phyloP scores from a whole-genome alignment of 2,329 filamentous ascomycete genomes.

The Alternaria dauci region DNA sequence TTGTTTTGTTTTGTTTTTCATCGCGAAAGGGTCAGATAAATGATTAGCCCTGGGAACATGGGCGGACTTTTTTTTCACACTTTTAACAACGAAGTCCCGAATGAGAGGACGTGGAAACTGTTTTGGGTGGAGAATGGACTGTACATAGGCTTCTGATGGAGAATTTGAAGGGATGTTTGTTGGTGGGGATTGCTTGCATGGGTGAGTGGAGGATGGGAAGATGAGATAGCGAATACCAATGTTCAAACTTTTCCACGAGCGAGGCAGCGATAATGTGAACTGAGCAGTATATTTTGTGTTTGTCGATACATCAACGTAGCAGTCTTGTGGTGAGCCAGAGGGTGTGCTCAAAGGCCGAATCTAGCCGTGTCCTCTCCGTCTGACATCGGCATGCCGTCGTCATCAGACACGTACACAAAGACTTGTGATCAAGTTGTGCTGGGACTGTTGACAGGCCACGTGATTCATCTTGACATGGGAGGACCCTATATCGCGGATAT shows the following conservation, averaged over 20 bases:
- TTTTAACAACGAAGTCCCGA: neutral
- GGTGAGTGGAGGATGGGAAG: neutral
- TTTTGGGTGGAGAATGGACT: neutral
- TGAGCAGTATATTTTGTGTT: neutral
- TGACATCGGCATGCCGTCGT: neutral
- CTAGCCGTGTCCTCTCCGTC: neutral
- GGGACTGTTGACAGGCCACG: neutral
- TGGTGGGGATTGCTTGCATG: neutral
- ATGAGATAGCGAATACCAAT: constrained; percentile 2
- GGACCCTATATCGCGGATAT: neutral
- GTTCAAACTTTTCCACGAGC: neutral
- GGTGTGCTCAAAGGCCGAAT: neutral
- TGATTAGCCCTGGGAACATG: neutral
- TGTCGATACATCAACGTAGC: neutral
- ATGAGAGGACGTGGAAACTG: neutral
- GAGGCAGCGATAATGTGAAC: neutral
- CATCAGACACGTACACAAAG: neutral
- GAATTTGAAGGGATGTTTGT: neutral
- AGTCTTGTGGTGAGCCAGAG: neutral
- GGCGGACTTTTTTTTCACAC: neutral
- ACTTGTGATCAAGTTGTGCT: neutral
- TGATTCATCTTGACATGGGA: neutral
- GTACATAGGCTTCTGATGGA: neutral
- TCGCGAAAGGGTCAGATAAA: constrained; percentile 3
- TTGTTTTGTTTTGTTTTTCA: neutral